Conservation (phyloP, 2,329 filamentous ascomycete species). For the Penicillium frequentans region DNA sequence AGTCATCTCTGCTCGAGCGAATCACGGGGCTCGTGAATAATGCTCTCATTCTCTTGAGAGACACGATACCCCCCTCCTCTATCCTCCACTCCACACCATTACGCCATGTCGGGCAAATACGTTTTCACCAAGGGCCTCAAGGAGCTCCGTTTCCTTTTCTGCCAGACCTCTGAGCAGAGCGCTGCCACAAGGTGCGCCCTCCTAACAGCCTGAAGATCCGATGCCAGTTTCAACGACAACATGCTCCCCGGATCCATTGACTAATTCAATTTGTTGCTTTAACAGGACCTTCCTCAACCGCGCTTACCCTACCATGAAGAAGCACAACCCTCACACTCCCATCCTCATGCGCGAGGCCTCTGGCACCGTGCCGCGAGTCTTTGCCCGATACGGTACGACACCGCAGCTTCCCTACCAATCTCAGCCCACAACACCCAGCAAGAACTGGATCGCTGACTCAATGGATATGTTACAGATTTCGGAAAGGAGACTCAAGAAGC, state of each 20-base stretch:
- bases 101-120: conserved; percentile 85
- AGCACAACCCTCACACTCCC: conserved; percentile 90
- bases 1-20: conserved; percentile 17
- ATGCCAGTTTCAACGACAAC: not conserved
- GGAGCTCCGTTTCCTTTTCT: conserved; percentile 96
- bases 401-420: not conserved
- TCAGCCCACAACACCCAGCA: not conserved
- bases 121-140: conserved; percentile 84
- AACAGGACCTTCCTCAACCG: conserved; percentile 81
- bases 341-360: conserved; percentile 93
- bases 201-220: not conserved
- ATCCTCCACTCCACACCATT: conserved; percentile 4
- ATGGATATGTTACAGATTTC: conserved; percentile 51
- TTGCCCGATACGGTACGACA: conserved; percentile 81
- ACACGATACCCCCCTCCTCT: conserved; percentile 6
- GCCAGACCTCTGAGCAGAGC: conserved; percentile 90
- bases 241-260: not conserved
- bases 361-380: conserved; percentile 81
- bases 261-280: not conserved
- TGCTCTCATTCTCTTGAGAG: conserved; percentile 10
- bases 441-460: conserved; percentile 16
- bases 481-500: conserved; percentile 67
- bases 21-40: conserved; percentile 25
- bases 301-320: conserved; percentile 98
- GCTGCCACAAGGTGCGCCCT: conserved; percentile 74